phyloP scores from a whole-genome alignment of 2,329 filamentous ascomycete genomes.

The Penicillium occitanis region DNA sequence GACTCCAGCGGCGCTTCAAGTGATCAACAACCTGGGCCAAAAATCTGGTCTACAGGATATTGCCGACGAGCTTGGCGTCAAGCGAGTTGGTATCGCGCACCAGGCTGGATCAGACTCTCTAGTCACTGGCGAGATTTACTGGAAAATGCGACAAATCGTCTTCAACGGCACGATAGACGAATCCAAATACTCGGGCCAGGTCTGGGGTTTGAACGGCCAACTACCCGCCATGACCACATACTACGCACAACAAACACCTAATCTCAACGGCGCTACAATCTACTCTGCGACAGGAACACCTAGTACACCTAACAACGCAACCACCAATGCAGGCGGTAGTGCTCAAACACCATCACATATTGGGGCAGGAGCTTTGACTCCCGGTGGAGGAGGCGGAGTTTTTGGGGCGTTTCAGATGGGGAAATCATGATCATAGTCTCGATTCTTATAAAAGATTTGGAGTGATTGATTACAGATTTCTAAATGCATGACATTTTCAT shows the following conservation, averaged over 20 bases:
- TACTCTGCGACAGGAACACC: constrained; percentile 55
- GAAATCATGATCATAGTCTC: constrained; percentile 19
- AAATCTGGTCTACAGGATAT: constrained; percentile 93
- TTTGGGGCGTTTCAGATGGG: constrained; percentile 23
- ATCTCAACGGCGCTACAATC: constrained; percentile 56
- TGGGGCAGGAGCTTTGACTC: constrained; percentile 71
- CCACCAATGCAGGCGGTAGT: constrained; percentile 51
- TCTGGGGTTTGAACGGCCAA: constrained; percentile 84
- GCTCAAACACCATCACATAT: constrained; percentile 43
- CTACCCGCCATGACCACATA: constrained; percentile 51
- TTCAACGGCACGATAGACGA: constrained; percentile 79
- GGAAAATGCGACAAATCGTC: constrained; percentile 84
- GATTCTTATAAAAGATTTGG: constrained; percentile 9
- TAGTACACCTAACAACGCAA: constrained; percentile 66
- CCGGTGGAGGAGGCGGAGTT: constrained; percentile 52
- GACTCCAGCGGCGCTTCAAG: constrained; percentile 66
- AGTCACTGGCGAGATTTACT: constrained; percentile 91
- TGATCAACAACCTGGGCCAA: constrained; percentile 80
- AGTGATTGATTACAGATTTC: constrained; percentile 10
- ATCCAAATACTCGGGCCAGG: constrained; percentile 78
- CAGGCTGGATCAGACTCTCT: constrained; percentile 92
- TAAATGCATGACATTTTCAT: constrained; percentile 7
- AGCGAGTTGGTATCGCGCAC: constrained; percentile 82
- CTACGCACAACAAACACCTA: constrained; percentile 51
- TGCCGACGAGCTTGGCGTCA: constrained; percentile 87